Evolutionary conservation across 257 asterid species (phyloP), one percentile per base, ranked within the genome.

Genomic region (Linaria vulgaris): DNA sequence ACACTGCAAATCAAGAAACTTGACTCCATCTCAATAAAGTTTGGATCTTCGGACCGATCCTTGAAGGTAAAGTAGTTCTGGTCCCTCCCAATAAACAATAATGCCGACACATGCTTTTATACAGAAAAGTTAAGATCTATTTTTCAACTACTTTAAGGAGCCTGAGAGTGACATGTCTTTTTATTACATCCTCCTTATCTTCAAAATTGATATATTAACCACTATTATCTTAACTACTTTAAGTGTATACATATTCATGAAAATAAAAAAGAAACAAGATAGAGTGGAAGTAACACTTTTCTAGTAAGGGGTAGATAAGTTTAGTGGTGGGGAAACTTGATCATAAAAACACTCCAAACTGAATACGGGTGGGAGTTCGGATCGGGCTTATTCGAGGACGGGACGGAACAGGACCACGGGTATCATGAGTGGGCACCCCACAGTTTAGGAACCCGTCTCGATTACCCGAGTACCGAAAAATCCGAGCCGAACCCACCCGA

Each of bases 11-110:
- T 6, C 12, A 58, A 0, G 46, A n/a, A 69, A 50, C 71, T 70
- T 8, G 82, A 72, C 61, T 44, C 79, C 84, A 78, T 79, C 71
- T 16, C 37, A 43, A 39, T 27, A 51, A 61, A 50, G 24, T 20
- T 51, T 14, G 24, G 20, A 43, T 21, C 43, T 68, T 63, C 59
- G 65, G 59, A 67, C 50, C 1, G 67, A 75, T 69, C 56, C 54
- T 63, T 62, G 70, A 67, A 56, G 51, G 69, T 64, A 65, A 67
- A 47, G 61, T 53, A 68, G 4, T 14, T 34, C 9, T 55, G 56
- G 59, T 7, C 41, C 41, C 41, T 34, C 9, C 1, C 61, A 45
- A 39, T 71, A 43, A 25, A 30, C 13, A 31, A 68, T 15, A 30
- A 19, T 72, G 49, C 56, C 75, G 49, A 27, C 39, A 38, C 47